Evolutionary conservation across 23 red algal genomes (phyloP), one percentile per base, ranked within the genome.

Genomic region (Gracilaria domingensis): DNA sequence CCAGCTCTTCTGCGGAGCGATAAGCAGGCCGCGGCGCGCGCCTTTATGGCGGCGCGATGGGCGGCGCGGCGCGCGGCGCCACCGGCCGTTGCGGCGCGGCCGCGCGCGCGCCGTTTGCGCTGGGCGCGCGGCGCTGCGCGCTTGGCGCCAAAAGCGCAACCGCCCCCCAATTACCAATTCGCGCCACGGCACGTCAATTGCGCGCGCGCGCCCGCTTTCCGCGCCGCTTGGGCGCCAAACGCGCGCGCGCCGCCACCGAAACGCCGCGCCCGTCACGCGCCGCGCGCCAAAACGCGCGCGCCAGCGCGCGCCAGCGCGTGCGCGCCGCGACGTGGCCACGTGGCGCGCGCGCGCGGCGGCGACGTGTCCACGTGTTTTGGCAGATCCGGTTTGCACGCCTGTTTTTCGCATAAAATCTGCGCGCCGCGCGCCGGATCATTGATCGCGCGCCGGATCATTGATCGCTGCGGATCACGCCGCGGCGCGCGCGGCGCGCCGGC

Each of bases 311-410:
- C 42, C 11, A 16, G 51, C 51, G 51, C 6, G 6, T 16, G 51
- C 51, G 51, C 51, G 51, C 62, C 16, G 62, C 62, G 1, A 25
- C 65, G 65, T 38, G 65, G 35, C 42, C 42, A 45, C 42, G 42
- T 45, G 51, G 51, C 51, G 51, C 6, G 6, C 51, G 51, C 51
- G 51, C 51, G 51, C 62, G 62, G 62, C 62, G 1, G 33, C 9
- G 62, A 67, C 62, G 62, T 67, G 62, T 67, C 67, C 67, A 73
- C 67, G 67, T 73, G 67, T 73, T 45, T 49, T 45, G 30, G 42
- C 4, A 77, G 72, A 77, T 77, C 72, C 20, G 39, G 21, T 77
- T 51, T 25, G 72, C 4, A 18, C 2, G 59, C 6, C 4, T 62
- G 59, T 29, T 62, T 62, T 62, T 62, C 26, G 59, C 24, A 9